Base-by-base conservation (phyloP, 306 rosid species). In the Carpinus fangiana region DNA sequence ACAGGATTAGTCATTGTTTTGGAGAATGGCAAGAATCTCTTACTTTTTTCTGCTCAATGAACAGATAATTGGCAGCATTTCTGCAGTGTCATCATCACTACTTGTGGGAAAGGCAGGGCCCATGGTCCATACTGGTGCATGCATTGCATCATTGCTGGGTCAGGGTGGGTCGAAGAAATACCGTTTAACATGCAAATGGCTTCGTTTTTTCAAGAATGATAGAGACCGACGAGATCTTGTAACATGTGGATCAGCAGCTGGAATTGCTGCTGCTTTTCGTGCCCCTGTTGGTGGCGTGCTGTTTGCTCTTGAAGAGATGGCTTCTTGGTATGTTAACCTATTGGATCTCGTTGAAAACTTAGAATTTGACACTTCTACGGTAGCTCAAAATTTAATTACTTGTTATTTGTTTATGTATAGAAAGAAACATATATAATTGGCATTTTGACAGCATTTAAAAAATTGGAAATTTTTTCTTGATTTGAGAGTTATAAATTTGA, bases 41-140 rank as follows among this genome's bases (percentile, higher is more conserved):
- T 80, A 53, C 70, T 72, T 43, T 31, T 69, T 26, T 59, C 81
- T 75, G 43, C 73, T 77, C 8, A 17, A 50, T 85, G 31, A 75
- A 17, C 94, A 95, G 99, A 88, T 95, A 72, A 76, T 95, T 57
- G 99, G 99, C 74, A 95, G 99, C 83, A 84, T 93, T 72, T 78
- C 99, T 7, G 97, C 96, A 0, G 99, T 91, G 73, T 95, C 99
- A 14, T 84, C 96, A 10, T 95, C 99, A 26, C 90, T 95, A 75
- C 80, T 81, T 41, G 81, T 95, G 21, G 99, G 99, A 76, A 95
- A 93, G 84, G 98, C 99, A 50, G 99, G 99, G 76, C 99, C 99
- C 12, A 90, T 95, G 99, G 90, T 95, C 76, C 98, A 95, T 62
- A 93, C 93, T n/a, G 98, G 98, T 51, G 98, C 99, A 18, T 93